Conservation (phyloP, 768 basidiomycete genomes). For the Hirschioporus abietinus region DNA sequence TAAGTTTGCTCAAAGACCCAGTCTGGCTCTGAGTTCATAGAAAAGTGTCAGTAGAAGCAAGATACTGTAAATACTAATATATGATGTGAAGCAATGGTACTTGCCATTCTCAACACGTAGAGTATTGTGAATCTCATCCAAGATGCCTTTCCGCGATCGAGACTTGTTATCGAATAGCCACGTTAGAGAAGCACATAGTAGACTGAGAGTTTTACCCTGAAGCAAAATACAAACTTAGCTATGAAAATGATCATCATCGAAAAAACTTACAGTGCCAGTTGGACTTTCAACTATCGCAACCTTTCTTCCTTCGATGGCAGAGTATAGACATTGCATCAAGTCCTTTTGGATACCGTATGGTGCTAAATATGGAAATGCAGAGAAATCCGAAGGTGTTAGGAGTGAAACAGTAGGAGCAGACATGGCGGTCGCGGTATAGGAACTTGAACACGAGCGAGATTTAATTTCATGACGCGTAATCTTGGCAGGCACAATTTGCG, state of each 20-base stretch:
- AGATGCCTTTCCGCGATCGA: conserved; percentile 61
- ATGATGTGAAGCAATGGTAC: neutral
- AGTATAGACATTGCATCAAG: conserved; percentile 85
- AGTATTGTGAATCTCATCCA: conserved; percentile 29
- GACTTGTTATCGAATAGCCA: conserved; percentile 71
- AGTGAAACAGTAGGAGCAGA: conserved; percentile 24
- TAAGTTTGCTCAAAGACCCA: conserved; percentile 77
- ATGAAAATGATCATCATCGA: neutral
- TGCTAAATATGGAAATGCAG: conserved; percentile 76
- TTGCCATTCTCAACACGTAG: neutral
- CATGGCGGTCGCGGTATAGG: neutral
- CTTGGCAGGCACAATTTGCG: neutral
- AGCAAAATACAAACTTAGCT: neutral
- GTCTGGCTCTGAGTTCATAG: conserved; percentile 42
- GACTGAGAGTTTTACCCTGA: conserved; percentile 83
- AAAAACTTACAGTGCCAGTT: conserved; percentile 68
- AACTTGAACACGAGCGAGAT: too few relatives aligned
- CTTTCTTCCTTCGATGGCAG: conserved; percentile 65
- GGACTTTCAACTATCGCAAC: conserved; percentile 86
- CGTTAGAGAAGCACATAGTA: conserved; percentile 69
- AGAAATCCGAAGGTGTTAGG: conserved; percentile 61
- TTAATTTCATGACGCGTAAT: too few relatives aligned
- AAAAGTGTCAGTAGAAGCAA: conserved; percentile 5
- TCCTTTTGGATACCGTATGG: conserved; percentile 84
- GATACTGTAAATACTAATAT: neutral